phyloP scores from a whole-genome alignment of 176 grass and related monocot genomes.

The Avena sativa region DNA sequence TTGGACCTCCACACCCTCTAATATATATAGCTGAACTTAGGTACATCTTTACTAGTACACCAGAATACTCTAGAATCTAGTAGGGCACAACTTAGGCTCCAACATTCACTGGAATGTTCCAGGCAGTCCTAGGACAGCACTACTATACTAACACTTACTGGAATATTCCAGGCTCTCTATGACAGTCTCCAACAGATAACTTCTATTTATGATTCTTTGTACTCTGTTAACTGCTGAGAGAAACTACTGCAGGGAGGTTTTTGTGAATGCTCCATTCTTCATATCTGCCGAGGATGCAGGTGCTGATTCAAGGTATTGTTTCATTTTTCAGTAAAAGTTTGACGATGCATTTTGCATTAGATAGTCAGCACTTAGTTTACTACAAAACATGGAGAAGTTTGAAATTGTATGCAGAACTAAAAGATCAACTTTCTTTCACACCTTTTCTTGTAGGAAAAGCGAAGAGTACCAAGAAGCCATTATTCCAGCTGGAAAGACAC shows the following conservation, averaged over 20 bases:
- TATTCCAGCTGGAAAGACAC: slow-evolving; percentile 92
- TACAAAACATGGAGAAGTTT: slow-evolving; percentile 5
- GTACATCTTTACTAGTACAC: no score
- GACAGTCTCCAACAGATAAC: neutral
- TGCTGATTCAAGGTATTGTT: slow-evolving; percentile 67
- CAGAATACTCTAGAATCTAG: no score
- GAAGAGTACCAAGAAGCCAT: slow-evolving; percentile 84
- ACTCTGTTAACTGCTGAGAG: slow-evolving; percentile 20
- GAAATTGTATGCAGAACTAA: slow-evolving; percentile 3
- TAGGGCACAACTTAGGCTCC: no score
- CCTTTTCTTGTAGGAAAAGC: slow-evolving; percentile 58
- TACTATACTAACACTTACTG: no score
- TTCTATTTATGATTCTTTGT: slow-evolving; percentile 26
- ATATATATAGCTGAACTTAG: no score
- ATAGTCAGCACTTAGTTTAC: neutral
- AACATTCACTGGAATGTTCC: no score
- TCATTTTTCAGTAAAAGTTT: slow-evolving; percentile 33
- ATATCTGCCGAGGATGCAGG: slow-evolving; percentile 93
- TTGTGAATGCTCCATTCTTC: slow-evolving; percentile 96
- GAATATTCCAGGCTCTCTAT: no score
- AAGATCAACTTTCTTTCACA: slow-evolving; percentile 31
- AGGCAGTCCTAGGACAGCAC: no score
- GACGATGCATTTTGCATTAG: slow-evolving; percentile 11
- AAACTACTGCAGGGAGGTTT: slow-evolving; percentile 74
- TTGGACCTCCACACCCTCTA: no score